Evolutionary conservation across 345 rosid genomes (phyloP), one percentile per base, ranked within the genome.

Genomic region (Rubroshorea leprosula): DNA sequence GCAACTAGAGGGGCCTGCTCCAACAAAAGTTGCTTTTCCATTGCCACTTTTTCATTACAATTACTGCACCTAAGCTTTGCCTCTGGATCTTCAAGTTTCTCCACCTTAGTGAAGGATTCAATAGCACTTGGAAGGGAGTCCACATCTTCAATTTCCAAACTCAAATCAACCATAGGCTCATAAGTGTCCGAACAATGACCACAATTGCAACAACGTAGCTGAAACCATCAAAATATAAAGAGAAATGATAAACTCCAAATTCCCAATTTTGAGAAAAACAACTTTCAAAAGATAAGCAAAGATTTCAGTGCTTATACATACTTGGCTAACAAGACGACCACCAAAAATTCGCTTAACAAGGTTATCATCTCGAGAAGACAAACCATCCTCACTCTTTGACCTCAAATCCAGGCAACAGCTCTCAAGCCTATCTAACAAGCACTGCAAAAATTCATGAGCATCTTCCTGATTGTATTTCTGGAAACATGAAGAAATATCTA

Each of bases 1-100:
- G 85, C 90, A 73, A 90, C 71, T 41, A 65, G 43, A 43, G 99
- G 95, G 31, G 73, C 79, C 66, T 68, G 77, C 41, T 83, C 92
- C 63, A 94, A 69, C 76, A 75, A 62, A 64, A 94, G 89, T 57
- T 84, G 95, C 67, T 90, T 94, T 76, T 82, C 90, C 78, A 73
- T 76, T 0, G 80, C 67, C 20, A 82, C 95, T 65, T 77, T 73
- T 60, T 75, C 73, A 22, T 83, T 68, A 78, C 99, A 94, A 7
- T 62, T 69, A 66, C 81, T 88, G 65, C 99, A 90, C n/a, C 29
- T 74, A 53, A 79, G 70, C 79, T 76, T 76, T 27, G 59, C 44
- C 23, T 45, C 60, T 10, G 6, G 31, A 54, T 18, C 58, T 14
- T 62, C 57, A 4, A 63, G 25, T 26, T 54, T 44, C 45, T 63